A percentile compares a stretch with the other conserved stretches of the same genome.
These are phyloP conservation scores for Nowakowskiella sp. DNA, from an alignment of 192 early-diverging fungal species.

Conservation along the genomic window DNA sequence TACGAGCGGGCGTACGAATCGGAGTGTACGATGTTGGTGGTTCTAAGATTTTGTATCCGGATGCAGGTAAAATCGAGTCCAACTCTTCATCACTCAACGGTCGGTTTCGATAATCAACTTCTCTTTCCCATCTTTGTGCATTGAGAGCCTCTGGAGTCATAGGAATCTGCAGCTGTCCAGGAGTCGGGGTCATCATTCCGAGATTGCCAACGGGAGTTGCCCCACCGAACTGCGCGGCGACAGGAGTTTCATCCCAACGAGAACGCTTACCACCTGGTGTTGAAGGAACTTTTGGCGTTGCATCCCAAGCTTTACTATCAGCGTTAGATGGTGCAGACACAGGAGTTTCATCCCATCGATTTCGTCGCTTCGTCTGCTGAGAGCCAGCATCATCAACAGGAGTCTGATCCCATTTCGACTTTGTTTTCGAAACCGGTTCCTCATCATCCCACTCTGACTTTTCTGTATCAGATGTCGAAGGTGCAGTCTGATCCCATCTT, in stretches of 20 bases:
- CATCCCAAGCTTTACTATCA: slow-evolving; percentile 59
- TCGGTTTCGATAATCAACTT: slow-evolving; percentile 78
- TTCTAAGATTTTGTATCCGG: slow-evolving; percentile 87
- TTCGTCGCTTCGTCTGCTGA: slow-evolving; percentile 47
- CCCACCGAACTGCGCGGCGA: slow-evolving; percentile 52
- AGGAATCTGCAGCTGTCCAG: slow-evolving; percentile 51
- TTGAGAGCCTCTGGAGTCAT: slow-evolving; percentile 78
- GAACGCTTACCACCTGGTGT: slow-evolving; percentile 57
- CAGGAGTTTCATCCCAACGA: slow-evolving; percentile 95
- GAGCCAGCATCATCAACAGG: slow-evolving; percentile 10
- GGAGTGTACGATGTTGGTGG: slow-evolving; percentile 82
- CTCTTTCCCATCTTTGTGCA: slow-evolving; percentile 65
- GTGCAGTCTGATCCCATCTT: slow-evolving; percentile 72
- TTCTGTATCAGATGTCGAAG: no score
- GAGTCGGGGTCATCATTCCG: slow-evolving; percentile 71
- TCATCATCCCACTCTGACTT: slow-evolving; percentile 11
- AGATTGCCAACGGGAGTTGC: slow-evolving; percentile 74
- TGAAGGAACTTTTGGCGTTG: slow-evolving; percentile 51
- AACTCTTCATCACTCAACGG: slow-evolving; percentile 88
- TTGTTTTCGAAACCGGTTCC: slow-evolving; percentile 11
- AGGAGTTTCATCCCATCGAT: slow-evolving; percentile 76
- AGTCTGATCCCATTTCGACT: slow-evolving; percentile 26
- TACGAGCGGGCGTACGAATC: slow-evolving; percentile 92
- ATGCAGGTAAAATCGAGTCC: slow-evolving; percentile 83
- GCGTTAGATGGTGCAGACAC: slow-evolving; percentile 39